Evolutionary conservation across 2,329 filamentous ascomycete genomes (phyloP).

Genomic region (Beauveria caledonica): DNA sequence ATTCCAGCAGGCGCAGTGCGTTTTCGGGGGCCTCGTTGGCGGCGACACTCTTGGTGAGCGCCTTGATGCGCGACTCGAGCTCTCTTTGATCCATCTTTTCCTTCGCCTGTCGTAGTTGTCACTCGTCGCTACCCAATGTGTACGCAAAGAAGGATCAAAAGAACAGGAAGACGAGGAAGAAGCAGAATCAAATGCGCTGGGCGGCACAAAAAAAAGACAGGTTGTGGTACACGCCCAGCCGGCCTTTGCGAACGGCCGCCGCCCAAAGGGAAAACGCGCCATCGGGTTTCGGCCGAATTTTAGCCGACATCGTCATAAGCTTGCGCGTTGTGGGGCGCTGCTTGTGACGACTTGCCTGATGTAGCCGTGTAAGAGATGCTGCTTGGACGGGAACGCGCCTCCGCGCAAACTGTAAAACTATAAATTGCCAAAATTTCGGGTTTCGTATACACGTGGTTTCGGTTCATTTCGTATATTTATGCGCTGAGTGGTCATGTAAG

Average conservation of each 20-base stretch:
- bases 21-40: conserved; percentile 66
- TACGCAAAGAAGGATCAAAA: too few relatives aligned
- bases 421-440: conserved; percentile 24
- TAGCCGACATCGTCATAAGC: not conserved
- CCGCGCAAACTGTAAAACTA: conserved; percentile 19
- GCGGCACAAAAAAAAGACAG: too few relatives aligned
- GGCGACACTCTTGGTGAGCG: conserved; percentile 68
- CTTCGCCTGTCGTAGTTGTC: not conserved
- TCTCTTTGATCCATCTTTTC: conserved; percentile 68
- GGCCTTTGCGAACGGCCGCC: not conserved
- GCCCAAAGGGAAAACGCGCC: not conserved
- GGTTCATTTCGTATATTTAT: too few relatives aligned
- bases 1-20: conserved; percentile 65
- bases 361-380: not conserved
- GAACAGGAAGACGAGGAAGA: too few relatives aligned
- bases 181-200: too few relatives aligned
- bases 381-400: not conserved
- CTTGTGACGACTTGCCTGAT: conserved; percentile 6
- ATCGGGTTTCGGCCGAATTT: not conserved
- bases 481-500: too few relatives aligned
- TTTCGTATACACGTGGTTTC: too few relatives aligned
- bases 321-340: not conserved
- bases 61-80: conserved; percentile 67
- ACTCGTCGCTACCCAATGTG: too few relatives aligned
- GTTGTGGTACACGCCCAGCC: not conserved